Evolutionary conservation across 1,284 basidiomycete genomes (phyloP).

Genomic region (Cronartium quercuum): DNA sequence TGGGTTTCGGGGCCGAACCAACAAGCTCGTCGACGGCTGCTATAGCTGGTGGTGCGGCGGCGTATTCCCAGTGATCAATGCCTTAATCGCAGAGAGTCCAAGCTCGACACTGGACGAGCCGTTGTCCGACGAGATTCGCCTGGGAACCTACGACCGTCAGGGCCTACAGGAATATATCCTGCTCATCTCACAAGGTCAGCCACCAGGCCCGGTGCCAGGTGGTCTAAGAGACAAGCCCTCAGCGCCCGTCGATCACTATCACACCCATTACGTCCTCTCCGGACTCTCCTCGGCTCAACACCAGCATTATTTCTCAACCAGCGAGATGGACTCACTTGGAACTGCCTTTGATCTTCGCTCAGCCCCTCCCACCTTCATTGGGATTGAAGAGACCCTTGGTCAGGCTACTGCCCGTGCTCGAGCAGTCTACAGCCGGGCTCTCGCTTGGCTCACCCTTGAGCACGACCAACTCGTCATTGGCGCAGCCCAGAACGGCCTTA

Average conservation of each 20-base stretch:
- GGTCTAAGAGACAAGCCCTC: conserved; percentile 34
- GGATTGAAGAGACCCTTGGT: background rate
- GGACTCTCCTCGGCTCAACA: conserved; percentile 85
- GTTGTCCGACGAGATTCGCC: background rate
- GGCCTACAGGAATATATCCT: conserved; percentile 49
- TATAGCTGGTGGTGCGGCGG: conserved; percentile 99
- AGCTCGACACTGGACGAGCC: background rate
- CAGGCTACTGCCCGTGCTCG: conserved; percentile 11
- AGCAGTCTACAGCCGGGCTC: conserved; percentile 8
- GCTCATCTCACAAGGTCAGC: conserved; percentile 45
- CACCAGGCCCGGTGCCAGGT: conserved; percentile 15
- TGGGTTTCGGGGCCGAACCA: conserved; percentile 87
- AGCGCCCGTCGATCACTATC: conserved; percentile 69
- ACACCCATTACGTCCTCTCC: conserved; percentile 81
- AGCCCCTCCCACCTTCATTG: conserved; percentile 6
- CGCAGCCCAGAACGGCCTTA: conserved; percentile 1
- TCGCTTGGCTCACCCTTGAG: conserved; percentile 4
- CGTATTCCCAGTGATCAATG: conserved; percentile 71
- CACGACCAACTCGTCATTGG: conserved; percentile 15
- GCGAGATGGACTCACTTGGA: background rate
- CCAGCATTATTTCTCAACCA: conserved; percentile 3
- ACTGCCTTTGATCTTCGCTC: background rate
- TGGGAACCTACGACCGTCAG: conserved; percentile 44
- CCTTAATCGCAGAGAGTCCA: conserved; percentile 50
- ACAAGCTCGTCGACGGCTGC: conserved; percentile 98